Conservation (phyloP, 257 asterid genomes). For the Jacaranda mimosifolia region DNA sequence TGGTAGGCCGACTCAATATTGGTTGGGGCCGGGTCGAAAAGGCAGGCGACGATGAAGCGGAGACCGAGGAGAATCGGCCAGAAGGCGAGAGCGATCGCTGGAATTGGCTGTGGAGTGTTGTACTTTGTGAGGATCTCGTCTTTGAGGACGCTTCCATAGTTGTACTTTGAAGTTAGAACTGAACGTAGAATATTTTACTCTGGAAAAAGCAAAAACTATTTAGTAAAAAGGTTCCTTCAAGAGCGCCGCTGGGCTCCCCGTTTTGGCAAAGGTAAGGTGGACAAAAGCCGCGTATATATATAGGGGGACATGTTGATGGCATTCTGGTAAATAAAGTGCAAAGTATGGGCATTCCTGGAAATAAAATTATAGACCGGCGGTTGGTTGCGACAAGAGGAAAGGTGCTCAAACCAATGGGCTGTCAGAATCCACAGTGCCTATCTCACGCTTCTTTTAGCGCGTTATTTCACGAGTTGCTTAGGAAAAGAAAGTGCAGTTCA, state of each 20-base stretch:
- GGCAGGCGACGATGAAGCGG: constrained; percentile 45
- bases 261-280: not conserved
- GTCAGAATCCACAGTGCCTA: not conserved
- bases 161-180: constrained; percentile 27
- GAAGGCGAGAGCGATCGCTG: constrained; percentile 45
- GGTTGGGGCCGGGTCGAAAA: constrained; percentile 22
- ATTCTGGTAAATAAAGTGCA: not conserved
- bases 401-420: constrained; percentile 1
- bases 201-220: not conserved
- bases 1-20: constrained; percentile 46
- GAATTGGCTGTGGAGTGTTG: constrained; percentile 33
- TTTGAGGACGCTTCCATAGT: constrained; percentile 50
- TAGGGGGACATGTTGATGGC: not conserved
- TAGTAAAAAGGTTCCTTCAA: not conserved
- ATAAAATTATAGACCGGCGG: not conserved
- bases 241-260: not conserved
- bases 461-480: not conserved
- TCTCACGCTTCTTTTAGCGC: no score
- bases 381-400: constrained; percentile 22
- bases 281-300: not conserved
- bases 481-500: not conserved
- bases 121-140: constrained; percentile 47
- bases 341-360: not conserved
- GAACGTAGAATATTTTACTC: not conserved
- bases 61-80: constrained; percentile 26